phyloP scores from a whole-genome alignment of 106 monocot species.

The Agapanthus africanus region DNA sequence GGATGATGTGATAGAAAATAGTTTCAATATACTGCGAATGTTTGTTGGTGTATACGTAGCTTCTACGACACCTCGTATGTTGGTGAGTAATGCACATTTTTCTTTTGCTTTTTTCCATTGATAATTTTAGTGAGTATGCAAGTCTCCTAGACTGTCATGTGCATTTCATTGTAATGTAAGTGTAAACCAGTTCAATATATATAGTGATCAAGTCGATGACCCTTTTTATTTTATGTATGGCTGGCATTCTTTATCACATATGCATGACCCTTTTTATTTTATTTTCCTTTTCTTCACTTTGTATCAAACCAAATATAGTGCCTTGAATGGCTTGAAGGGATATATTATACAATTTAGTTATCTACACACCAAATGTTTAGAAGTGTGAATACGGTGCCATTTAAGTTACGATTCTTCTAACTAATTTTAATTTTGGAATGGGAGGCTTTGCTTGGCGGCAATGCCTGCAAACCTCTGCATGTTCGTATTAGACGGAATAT shows the following conservation, averaged over 20 bases:
- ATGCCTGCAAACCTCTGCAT: neutral
- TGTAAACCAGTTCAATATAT: neutral
- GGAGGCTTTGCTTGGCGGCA: neutral
- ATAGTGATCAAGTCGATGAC: too few relatives aligned
- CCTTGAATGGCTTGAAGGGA: too few relatives aligned
- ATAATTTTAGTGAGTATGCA: neutral
- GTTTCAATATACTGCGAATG: conserved; percentile 87
- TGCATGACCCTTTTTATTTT: too few relatives aligned
- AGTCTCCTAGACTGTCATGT: neutral
- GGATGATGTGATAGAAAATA: conserved; percentile 86
- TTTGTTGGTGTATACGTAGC: conserved; percentile 71
- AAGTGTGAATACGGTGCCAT: too few relatives aligned
- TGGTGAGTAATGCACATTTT: conserved; percentile 40
- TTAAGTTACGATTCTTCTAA: too few relatives aligned
- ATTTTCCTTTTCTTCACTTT: too few relatives aligned
- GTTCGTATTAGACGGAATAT: neutral
- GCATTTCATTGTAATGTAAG: neutral
- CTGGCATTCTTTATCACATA: neutral
- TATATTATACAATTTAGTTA: too few relatives aligned
- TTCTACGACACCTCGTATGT: conserved; percentile 52
- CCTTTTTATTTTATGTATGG: too few relatives aligned
- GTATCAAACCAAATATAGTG: too few relatives aligned
- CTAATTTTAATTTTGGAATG: neutral
- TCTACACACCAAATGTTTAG: too few relatives aligned
- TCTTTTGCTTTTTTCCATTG: neutral